Base-by-base conservation (phyloP, 2,329 filamentous ascomycete genomes). In the Hansfordia pulvinata region DNA sequence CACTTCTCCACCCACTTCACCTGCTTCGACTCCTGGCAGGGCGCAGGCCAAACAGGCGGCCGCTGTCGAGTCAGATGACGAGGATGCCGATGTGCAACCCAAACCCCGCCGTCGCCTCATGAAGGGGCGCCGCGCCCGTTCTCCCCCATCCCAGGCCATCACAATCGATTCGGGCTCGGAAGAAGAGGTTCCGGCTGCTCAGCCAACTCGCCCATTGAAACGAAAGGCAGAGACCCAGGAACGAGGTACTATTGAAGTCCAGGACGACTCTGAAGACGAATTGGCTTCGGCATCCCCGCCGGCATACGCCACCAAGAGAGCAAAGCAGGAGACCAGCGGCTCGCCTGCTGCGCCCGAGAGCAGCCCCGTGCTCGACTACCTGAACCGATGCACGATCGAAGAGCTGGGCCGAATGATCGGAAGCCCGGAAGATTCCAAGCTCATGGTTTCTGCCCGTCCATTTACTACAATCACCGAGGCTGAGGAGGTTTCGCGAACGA, bases 341-440 rank as follows among this genome's bases (percentile, higher is more conserved):
- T n/a, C n/a, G n/a, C n/a, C n/a, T n/a, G n/a, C n/a, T n/a, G n/a
- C n/a, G n/a, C n/a, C n/a, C n/a, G n/a, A n/a, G n/a, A n/a, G n/a
- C n/a, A n/a, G n/a, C n/a, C n/a, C n/a, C n/a, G 69, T 94, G 6
- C 58, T 96, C 16, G 65, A 74, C 6, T 92, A 85, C 42, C 75
- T 98, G 50, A 96, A 96, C 44, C 72, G 64, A 1, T 90, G 82
- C 47, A 71, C 73, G 5, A 57, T 71, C 8, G 68, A 76, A 19
- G 82, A 88, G 30, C 67, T 98, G 21, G 71, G 79, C 2, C 86
- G 93, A 38, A 76, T 94, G 33, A 83, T 83, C 1, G 76, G 75
- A 17, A 73, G 80, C 32, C 76, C 78, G 19, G 67, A 78, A 37
- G 64, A 76, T 24, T 75, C 86, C 2, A 63, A 76, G 22, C 53